Evolutionary conservation across 202 grass and related monocot genomes (phyloP).

Genomic region (Setaria italica): DNA sequence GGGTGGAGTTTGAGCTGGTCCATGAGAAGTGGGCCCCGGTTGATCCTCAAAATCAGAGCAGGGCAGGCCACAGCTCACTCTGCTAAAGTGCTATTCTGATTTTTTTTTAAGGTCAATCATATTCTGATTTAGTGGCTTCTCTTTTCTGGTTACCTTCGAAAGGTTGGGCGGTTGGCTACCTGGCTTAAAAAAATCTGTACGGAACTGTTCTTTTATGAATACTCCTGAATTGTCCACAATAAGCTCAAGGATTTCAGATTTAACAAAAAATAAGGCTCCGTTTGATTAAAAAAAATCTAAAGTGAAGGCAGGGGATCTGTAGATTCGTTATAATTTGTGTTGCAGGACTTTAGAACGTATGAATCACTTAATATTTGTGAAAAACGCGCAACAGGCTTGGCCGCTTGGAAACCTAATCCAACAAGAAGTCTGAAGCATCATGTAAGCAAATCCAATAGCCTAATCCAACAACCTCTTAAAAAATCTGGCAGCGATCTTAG

Average conservation of each 20-base stretch:
- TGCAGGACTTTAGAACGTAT: too few species aligned
- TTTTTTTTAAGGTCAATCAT: not conserved
- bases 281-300: not conserved
- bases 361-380: too few species aligned
- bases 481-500: too few species aligned
- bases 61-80: conserved; percentile 46
- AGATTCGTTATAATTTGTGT: too few species aligned
- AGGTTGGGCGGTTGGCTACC: not conserved
- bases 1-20: too few species aligned
- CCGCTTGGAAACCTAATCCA: too few species aligned
- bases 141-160: not conserved
- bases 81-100: conserved; percentile 43
- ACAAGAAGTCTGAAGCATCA: too few species aligned
- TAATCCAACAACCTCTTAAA: too few species aligned
- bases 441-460: too few species aligned
- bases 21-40: conserved; percentile 5
- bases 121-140: not conserved
- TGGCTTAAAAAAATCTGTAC: not conserved
- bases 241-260: not conserved
- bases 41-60: conserved; percentile 41
- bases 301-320: not conserved
- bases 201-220: not conserved
- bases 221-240: not conserved
- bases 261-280: not conserved
- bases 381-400: too few species aligned